Conservation (phyloP, 1,284 basidiomycete genomes). For the Tilletia walkeri region DNA sequence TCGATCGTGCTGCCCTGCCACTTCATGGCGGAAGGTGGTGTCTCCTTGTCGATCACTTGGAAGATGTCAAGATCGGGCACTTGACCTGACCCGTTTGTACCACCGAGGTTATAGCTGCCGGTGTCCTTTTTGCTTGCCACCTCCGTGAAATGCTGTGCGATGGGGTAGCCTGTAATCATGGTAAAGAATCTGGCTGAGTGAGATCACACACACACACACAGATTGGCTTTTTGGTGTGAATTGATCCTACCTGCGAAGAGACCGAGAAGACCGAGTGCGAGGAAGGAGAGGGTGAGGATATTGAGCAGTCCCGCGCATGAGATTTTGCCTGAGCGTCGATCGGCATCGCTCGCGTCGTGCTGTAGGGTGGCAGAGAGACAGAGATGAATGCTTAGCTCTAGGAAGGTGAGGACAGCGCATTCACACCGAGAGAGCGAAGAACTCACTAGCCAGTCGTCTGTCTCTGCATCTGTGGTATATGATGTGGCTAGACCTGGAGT, state of each 20-base stretch:
- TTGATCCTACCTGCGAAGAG: constrained; percentile 33
- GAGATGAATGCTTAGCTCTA: not conserved
- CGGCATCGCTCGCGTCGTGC: constrained; percentile 35
- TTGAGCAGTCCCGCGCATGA: constrained; percentile 45
- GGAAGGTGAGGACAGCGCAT: too few relatives aligned
- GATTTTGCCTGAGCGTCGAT: constrained; percentile 33
- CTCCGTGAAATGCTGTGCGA: constrained; percentile 39
- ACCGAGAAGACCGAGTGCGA: constrained; percentile 41
- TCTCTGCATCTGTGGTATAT: constrained; percentile 8
- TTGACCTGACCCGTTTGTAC: constrained; percentile 58
- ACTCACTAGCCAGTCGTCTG: constrained; percentile 18
- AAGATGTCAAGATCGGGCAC: constrained; percentile 35
- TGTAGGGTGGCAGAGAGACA: constrained; percentile 17
- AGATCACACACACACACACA: too few relatives aligned
- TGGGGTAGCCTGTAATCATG: constrained; percentile 39
- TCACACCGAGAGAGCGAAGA: too few relatives aligned
- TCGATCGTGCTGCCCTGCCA: constrained; percentile 28
- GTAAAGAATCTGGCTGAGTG: too few relatives aligned
- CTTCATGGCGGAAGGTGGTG: constrained; percentile 21
- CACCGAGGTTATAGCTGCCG: constrained; percentile 65
- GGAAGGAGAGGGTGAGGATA: constrained; percentile 38
- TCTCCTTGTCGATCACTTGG: constrained; percentile 43
- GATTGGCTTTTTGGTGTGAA: too few relatives aligned
- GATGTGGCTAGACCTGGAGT: not conserved
- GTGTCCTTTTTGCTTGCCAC: constrained; percentile 32